phyloP scores from a whole-genome alignment of 2,329 filamentous ascomycete genomes.

The Colletotrichum lini region DNA sequence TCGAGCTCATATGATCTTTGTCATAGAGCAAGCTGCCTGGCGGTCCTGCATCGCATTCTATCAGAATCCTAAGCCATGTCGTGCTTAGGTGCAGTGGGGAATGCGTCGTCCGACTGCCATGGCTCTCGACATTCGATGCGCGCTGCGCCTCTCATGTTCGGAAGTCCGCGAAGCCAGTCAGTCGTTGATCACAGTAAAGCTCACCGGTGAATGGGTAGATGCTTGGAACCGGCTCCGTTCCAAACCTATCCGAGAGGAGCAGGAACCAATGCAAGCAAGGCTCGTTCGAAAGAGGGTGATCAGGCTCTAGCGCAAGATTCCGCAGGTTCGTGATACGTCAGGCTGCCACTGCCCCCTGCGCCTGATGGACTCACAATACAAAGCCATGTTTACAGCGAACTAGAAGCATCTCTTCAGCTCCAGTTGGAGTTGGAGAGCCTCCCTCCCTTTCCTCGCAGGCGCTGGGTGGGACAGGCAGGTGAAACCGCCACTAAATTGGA shows the following conservation, averaged over 20 bases:
- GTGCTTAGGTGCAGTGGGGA: not conserved
- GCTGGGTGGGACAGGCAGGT: not conserved
- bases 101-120: not conserved
- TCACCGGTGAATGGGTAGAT: too few species aligned
- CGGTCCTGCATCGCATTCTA: not conserved
- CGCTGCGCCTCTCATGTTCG: not conserved
- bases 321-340: not conserved
- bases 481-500: constrained; percentile 21
- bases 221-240: not conserved
- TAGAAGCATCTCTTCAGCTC: not conserved
- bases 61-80: not conserved
- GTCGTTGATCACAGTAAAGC: not conserved
- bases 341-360: not conserved
- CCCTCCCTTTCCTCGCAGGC: not conserved
- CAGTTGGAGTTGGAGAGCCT: not conserved
- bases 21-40: not conserved
- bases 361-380: not conserved
- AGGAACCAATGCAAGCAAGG: not conserved
- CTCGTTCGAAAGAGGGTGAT: not conserved
- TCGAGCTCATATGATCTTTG: not conserved
- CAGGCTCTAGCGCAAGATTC: not conserved
- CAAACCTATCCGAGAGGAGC: not conserved
- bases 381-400: not conserved
- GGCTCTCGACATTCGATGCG: not conserved
- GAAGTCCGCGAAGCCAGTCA: constrained; percentile 10